Base-by-base conservation (phyloP, 1,284 basidiomycete species). In the Mycena sp. region DNA sequence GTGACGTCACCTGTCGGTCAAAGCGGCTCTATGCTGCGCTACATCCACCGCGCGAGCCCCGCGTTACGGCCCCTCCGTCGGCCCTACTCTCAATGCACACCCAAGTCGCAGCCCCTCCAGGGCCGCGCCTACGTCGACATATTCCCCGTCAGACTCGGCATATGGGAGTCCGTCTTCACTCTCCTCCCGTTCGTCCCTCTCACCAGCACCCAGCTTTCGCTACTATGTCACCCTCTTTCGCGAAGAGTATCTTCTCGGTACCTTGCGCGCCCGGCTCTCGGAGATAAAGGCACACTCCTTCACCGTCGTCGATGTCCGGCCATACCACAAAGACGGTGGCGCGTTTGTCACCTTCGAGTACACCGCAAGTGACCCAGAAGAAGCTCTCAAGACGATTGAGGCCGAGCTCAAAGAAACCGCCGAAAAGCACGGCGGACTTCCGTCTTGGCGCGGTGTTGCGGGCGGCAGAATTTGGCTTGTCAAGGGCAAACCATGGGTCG, bases 331-430 rank as follows among this genome's bases (percentile, higher is more conserved):
- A 71, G 93, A 94, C 64, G 93, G 94, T 7, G 95, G 96, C 9
- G 90, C 95, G 4, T 96, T 96, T 73, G 87, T 96, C 57, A 86
- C 85, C 49, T 96, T 96, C 76, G 80, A 82, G 21, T 96, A 92
- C 71, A 77, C 77, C 35, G 73, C 80, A 1, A 70, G 70, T n/a
- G 77, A 80, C 41, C 60, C 67, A 5, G 78, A 85, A 19, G 70
- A 69, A 21, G 81, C 83, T 11, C 72, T 89, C 3, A 73, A 77
- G 29, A 76, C 77, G 0, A 85, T 94, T 7, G 77, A 90, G 64
- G 70, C 76, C 2, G 74, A 81, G 21, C 68, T 90, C 4, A 77
- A 79, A 53, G 74, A 80, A 9, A 76, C 81, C 55, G 74, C 78
- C 1, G 70, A 73, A 28, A 74, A 83, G 48, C 74, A 83, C 37